Evolutionary conservation across 192 early-diverging fungal species (phyloP), one percentile per base, ranked within the genome.

Genomic region (Backusella macrospora): DNA sequence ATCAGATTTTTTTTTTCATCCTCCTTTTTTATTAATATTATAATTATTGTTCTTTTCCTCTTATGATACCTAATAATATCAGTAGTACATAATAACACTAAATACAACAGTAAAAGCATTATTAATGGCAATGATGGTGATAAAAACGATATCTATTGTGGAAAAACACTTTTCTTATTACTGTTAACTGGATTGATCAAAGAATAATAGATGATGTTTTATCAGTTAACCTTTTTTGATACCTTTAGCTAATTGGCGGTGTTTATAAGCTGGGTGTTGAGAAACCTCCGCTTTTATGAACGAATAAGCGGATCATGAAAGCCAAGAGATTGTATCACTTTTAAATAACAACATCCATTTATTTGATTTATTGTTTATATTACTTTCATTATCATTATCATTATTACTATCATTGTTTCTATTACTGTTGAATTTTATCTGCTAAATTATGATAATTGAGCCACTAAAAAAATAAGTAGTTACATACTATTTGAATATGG

Each of bases 251-350:
- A 59, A 59, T 59, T 59, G 52, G 52, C 52, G 52, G 52, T 59
- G 52, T 59, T 59, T 59, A 59, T 23, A 59, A 34, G 2, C 29
- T 34, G 29, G 0, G 29, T 34, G 29, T 34, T 34, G 29, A 2
- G 2, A 59, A 59, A 59, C 52, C 52, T 59, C 52, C 52, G 52
- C 52, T 59, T 59, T 26, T 59, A 59, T 52, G 49, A 18, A 52
- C 18, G 49, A 18, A 8, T 18, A 18, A 4, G 52, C 52, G 52
- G 52, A 59, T 59, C 52, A 59, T 59, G 52, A 59, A 59, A 3
- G 12, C 9, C 52, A 59, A 59, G 9, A 26, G 9, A 59, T 59
- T 23, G 52, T 59, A 23, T 26, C 26, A 59, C 52, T 59, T 10
- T 59, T 59, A 59, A 59, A 55, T 21, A 59, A 21, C 26, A 59